Evolutionary conservation across 2,329 filamentous ascomycete species (phyloP).

Genomic region (Verticillium nubilum): DNA sequence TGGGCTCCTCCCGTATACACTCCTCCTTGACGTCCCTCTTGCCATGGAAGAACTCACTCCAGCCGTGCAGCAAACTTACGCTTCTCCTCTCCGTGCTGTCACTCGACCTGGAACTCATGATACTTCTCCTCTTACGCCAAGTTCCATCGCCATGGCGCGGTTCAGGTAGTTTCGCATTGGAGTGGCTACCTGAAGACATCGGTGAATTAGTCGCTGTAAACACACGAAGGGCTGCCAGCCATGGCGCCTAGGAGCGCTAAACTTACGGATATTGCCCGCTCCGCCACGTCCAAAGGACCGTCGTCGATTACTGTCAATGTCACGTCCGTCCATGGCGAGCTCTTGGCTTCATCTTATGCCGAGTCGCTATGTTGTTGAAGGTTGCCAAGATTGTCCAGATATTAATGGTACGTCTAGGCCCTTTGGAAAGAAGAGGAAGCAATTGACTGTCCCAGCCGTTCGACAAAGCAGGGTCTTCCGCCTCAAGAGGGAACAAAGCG

Average conservation of each 20-base stretch:
- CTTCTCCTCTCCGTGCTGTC: not conserved
- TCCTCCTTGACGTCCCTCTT: not conserved
- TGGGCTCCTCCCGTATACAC: not conserved
- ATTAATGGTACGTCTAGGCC: not conserved
- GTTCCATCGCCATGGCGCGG: not conserved
- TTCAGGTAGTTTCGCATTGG: not conserved
- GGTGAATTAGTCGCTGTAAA: not conserved
- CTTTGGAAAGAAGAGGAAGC: not conserved
- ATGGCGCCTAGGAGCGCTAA: not conserved
- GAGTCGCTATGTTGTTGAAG: not conserved
- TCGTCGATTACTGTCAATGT: conserved; percentile 3
- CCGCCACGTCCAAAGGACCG: conserved; percentile 3
- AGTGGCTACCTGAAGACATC: not conserved
- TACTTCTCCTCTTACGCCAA: conserved; percentile 1
- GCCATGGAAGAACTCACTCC: not conserved
- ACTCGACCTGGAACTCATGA: conserved; percentile 1
- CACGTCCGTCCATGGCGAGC: conserved; percentile 1
- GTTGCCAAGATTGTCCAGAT: not conserved
- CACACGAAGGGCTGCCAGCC: not conserved
- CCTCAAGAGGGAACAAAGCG: not conserved
- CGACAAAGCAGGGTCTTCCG: not conserved
- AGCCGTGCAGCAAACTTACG: not conserved
- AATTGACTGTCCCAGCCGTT: not conserved
- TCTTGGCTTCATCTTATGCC: not conserved
- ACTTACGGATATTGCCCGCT: conserved; percentile 7